A percentile compares a stretch with the other conserved stretches of the same genome.
Conservation (phyloP, 495 filamentous ascomycete genomes). For the Aspergillus campestris region DNA sequence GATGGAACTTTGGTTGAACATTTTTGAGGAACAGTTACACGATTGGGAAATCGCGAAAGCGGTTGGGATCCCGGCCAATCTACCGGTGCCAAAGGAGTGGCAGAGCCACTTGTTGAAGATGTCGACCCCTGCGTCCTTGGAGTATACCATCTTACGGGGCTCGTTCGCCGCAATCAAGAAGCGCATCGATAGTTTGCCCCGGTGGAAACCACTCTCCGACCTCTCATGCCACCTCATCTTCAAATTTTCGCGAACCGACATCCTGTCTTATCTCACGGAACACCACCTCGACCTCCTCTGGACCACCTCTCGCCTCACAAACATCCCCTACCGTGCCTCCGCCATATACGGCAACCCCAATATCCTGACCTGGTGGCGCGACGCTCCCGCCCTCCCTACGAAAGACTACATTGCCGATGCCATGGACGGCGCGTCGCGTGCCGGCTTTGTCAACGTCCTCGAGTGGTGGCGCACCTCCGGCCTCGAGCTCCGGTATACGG, state of each 20-base stretch:
- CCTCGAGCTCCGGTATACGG: slow-evolving; percentile 73
- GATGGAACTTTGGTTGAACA: slow-evolving; percentile 79
- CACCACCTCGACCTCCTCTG: slow-evolving; percentile 72
- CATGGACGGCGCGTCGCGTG: slow-evolving; percentile 74
- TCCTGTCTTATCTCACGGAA: slow-evolving; percentile 74
- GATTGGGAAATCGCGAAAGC: slow-evolving; percentile 87
- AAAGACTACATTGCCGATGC: slow-evolving; percentile 75
- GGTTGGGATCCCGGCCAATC: slow-evolving; percentile 67
- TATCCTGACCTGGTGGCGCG: slow-evolving; percentile 84
- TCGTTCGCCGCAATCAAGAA: slow-evolving; percentile 58
- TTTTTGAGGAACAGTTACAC: slow-evolving; percentile 65
- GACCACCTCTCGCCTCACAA: slow-evolving; percentile 69
- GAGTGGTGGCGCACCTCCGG: slow-evolving; percentile 87
- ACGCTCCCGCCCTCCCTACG: slow-evolving; percentile 64
- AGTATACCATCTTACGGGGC: slow-evolving; percentile 72
- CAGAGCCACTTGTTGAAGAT: slow-evolving; percentile 41
- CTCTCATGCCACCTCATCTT: slow-evolving; percentile 81
- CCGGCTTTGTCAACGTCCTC: slow-evolving; percentile 74
- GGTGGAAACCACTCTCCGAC: slow-evolving; percentile 66
- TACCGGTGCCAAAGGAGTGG: slow-evolving; percentile 71
- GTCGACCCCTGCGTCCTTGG: slow-evolving; percentile 51
- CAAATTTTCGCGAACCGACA: slow-evolving; percentile 72
- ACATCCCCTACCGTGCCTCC: slow-evolving; percentile 76
- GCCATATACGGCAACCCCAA: slow-evolving; percentile 77
- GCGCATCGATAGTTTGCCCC: slow-evolving; percentile 54